phyloP scores from a whole-genome alignment of 169 alveolate genomes.

The Besnoitia besnoiti region DNA sequence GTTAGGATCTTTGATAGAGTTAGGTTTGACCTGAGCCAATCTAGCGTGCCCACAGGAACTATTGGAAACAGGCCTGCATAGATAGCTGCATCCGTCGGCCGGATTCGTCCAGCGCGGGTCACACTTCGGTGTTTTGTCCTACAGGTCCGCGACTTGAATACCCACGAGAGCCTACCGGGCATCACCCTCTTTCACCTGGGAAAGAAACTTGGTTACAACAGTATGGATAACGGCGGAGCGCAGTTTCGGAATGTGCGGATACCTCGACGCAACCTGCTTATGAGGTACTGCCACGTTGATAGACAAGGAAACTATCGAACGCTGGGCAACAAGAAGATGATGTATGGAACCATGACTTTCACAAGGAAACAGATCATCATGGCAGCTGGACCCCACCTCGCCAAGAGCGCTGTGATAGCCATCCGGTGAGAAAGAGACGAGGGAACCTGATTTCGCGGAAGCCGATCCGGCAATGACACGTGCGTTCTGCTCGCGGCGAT shows the following conservation, averaged over 20 bases:
- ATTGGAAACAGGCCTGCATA: too few species aligned
- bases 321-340: constrained; percentile 58
- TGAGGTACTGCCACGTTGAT: constrained; percentile 47
- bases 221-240: constrained; percentile 71
- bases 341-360: constrained; percentile 71
- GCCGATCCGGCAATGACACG: background rate
- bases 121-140: too few species aligned
- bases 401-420: constrained; percentile 66
- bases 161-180: constrained; percentile 62
- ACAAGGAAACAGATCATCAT: constrained; percentile 60
- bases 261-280: constrained; percentile 60
- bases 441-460: background rate
- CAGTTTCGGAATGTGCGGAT: constrained; percentile 50
- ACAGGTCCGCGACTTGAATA: constrained; percentile 64
- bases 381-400: constrained; percentile 66
- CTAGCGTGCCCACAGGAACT: too few species aligned
- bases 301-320: constrained; percentile 33
- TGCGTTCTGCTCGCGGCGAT: background rate
- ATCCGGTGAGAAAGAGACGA: constrained; percentile 20
- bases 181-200: constrained; percentile 65
- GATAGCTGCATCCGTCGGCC: too few species aligned
- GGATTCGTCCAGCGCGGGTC: too few species aligned
- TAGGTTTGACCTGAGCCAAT: too few species aligned
- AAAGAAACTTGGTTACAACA: constrained; percentile 69
- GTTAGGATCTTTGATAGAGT: too few species aligned